These are phyloP conservation scores for Aechmea fasciata DNA, from an alignment of 176 grass and related monocot species.

Conservation along the genomic window DNA sequence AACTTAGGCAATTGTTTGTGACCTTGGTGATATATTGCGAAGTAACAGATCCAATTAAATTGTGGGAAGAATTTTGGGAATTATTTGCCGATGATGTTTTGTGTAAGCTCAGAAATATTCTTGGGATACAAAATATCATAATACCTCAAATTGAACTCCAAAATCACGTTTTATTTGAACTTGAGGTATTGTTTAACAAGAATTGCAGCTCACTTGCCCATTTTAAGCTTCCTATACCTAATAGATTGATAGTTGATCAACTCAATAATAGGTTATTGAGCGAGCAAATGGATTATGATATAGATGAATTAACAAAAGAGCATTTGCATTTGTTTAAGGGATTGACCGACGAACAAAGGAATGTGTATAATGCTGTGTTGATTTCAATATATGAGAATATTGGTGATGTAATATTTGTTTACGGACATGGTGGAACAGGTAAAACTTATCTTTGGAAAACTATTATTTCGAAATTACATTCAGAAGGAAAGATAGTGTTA, in stretches of 20 bases:
- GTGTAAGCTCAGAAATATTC: neutral
- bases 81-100: constrained; percentile 18
- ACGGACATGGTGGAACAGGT: too few species aligned
- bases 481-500: too few species aligned
- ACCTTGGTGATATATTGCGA: constrained; percentile 13
- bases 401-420: too few species aligned
- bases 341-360: neutral
- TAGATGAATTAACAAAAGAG: neutral
- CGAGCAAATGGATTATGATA: neutral
- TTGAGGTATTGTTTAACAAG: constrained; percentile 6
- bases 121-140: neutral
- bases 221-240: neutral
- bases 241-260: neutral
- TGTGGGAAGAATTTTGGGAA: neutral
- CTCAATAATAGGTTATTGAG: neutral
- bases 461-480: too few species aligned
- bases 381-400: neutral
- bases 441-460: too few species aligned
- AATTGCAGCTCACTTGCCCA: neutral
- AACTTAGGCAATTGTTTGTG: constrained; percentile 4
- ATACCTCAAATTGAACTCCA: neutral
- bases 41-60: neutral
- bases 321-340: neutral
- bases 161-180: constrained; percentile 13
- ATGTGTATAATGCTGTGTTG: constrained; percentile 14